phyloP scores from a whole-genome alignment of 306 rosid genomes.

The Castanospermum australe region DNA sequence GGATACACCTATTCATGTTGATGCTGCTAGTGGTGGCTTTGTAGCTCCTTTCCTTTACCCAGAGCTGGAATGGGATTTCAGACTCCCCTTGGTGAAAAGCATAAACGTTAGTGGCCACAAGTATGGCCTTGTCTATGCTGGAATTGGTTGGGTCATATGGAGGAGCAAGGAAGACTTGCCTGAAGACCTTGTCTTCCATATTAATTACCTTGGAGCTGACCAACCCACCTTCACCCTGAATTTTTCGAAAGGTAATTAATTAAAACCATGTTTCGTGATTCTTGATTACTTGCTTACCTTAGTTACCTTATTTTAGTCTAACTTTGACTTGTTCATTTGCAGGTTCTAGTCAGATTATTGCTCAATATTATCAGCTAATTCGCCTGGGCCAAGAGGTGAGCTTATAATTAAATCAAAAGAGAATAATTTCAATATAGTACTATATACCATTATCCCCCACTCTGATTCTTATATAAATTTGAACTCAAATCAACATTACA shows the following conservation, averaged over 20 bases:
- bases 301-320: not conserved
- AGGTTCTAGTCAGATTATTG: conserved; percentile 73
- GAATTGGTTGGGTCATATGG: conserved; percentile 78
- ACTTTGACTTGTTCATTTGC: conserved; percentile 1
- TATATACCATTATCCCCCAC: not conserved
- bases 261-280: not conserved
- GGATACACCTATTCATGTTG: conserved; percentile 84
- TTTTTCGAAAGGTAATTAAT: conserved; percentile 40
- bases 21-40: conserved; percentile 87
- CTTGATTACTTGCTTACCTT: not conserved
- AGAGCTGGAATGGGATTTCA: conserved; percentile 83
- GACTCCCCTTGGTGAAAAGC: conserved; percentile 79
- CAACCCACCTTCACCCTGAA: conserved; percentile 53
- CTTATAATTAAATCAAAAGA: not conserved
- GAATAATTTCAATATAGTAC: not conserved
- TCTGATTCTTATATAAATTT: too few species aligned
- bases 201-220: conserved; percentile 49
- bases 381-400: conserved; percentile 63
- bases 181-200: conserved; percentile 60
- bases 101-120: conserved; percentile 88
- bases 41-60: conserved; percentile 79
- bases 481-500: too few species aligned
- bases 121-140: conserved; percentile 84
- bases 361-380: conserved; percentile 65
- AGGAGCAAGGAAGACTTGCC: conserved; percentile 65